Evolutionary conservation across 257 asterid species (phyloP), one percentile per base, ranked within the genome.

Genomic region (Solanum corneliomulleri): DNA sequence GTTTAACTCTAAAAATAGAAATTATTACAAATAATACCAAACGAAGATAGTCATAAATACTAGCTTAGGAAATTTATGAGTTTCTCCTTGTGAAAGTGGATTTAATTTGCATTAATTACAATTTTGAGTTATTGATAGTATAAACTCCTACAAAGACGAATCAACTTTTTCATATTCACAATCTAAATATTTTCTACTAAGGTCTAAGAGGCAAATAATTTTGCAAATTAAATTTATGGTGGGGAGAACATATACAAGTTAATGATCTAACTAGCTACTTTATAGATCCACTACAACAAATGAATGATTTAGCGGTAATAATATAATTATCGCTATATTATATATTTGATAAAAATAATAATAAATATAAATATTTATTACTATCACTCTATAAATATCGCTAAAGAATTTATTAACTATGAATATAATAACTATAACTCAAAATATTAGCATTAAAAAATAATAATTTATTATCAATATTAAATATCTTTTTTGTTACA

Each of bases 301-400:
- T 18, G 10, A 52, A 52, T 16, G 60, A 0, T 52, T 52, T 0
- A 52, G 16, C 0, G 0, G 3, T 52, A 16, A 52, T 52, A 52
- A 52, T 16, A 52, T 16, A 52, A 52, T 52, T 52, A 0, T 16
- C 0, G 0, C 0, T 52, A 52, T 6, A 52, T 15, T 52, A 16
- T 52, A 16, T 52, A 15, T 16, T 52, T 2, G 18, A 52, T 49
- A 52, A 16, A 3, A 52, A 52, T 16, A 52, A 16, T 16, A 52
- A 49, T 11, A 11, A 42, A 42, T 47, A 47, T 49, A 3, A 49
- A 49, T 49, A 49, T 49, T 41, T 4, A 5, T 33, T 33, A 33
- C 1, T 1, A 33, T 33, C 1, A 5, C 1, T 3, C 0, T 33
- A 33, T 33, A 33, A 33, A 33, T 15, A 0, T 52, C 0, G 1